These are phyloP conservation scores for Aspergillus neotritici DNA, from an alignment of 2,329 filamentous ascomycete genomes.

Conservation along the genomic window DNA sequence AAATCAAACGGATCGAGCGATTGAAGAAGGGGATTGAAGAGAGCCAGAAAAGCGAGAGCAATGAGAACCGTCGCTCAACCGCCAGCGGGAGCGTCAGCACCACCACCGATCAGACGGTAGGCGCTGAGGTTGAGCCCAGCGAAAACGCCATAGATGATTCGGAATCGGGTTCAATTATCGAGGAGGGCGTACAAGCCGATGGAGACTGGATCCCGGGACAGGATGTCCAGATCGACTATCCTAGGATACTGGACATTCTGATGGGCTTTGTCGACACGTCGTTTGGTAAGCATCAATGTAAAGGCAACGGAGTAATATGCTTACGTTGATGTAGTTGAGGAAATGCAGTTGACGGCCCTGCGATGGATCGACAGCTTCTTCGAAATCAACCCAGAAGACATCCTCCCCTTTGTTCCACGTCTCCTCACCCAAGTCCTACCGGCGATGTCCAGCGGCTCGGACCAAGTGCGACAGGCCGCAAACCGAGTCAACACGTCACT, in stretches of 20 bases:
- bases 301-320: background rate
- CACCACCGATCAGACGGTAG: conserved; percentile 44
- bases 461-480: conserved; percentile 82
- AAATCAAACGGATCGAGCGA: conserved; percentile 90
- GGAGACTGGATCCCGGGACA: conserved; percentile 97
- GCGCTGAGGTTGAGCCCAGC: conserved; percentile 35
- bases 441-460: conserved; percentile 85
- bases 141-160: conserved; percentile 54
- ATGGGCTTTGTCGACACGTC: conserved; percentile 82
- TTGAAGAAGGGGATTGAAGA: conserved; percentile 90
- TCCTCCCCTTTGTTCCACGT: conserved; percentile 87
- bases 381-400: conserved; percentile 94
- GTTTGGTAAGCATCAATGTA: conserved; percentile 49
- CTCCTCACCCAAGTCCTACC: conserved; percentile 88
- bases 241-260: conserved; percentile 84
- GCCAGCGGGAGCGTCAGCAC: conserved; percentile 63
- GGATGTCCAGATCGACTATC: conserved; percentile 90
- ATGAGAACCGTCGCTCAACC: conserved; percentile 63
- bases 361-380: conserved; percentile 96
- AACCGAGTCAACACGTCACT: conserved; percentile 83
- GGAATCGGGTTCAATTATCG: conserved; percentile 41
- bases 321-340: conserved; percentile 61
- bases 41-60: conserved; percentile 64
- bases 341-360: conserved; percentile 83
- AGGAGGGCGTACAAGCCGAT: conserved; percentile 59